phyloP scores from a whole-genome alignment of 768 basidiomycete genomes.

The Macrolepiota dolichaula region DNA sequence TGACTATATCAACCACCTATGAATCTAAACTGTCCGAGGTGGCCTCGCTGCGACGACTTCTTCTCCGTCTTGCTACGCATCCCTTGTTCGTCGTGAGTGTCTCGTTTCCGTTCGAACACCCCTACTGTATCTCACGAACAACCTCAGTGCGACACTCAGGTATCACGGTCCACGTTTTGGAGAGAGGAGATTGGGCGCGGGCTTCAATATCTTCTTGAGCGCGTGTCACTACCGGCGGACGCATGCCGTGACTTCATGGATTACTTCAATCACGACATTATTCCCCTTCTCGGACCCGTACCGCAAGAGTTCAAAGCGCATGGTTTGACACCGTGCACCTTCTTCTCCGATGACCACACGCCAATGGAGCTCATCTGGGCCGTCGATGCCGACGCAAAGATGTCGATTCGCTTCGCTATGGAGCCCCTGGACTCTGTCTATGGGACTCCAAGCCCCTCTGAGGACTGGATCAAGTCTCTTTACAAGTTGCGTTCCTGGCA shows the following conservation, averaged over 20 bases:
- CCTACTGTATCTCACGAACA: not conserved
- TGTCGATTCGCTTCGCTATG: constrained; percentile 17
- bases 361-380: constrained; percentile 17
- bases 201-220: constrained; percentile 9
- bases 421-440: constrained; percentile 13
- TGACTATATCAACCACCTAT: not conserved
- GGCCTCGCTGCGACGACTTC: not conserved
- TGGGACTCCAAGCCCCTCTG: constrained; percentile 10
- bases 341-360: constrained; percentile 17
- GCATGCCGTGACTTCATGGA: constrained; percentile 7
- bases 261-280: constrained; percentile 7
- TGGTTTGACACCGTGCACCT: constrained; percentile 11
- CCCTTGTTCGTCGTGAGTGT: not conserved
- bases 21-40: constrained; percentile 1
- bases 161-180: constrained; percentile 8
- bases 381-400: constrained; percentile 14
- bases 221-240: constrained; percentile 1
- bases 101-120: not conserved
- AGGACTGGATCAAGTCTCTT: constrained; percentile 5
- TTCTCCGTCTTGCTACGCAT: constrained; percentile 5
- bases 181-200: constrained; percentile 6
- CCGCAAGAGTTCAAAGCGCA: constrained; percentile 8
- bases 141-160: not conserved
- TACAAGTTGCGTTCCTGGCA: constrained; percentile 8
- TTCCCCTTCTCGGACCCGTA: constrained; percentile 14